phyloP scores from a whole-genome alignment of 2,329 filamentous ascomycete species.

The Apiospora pterosperma region DNA sequence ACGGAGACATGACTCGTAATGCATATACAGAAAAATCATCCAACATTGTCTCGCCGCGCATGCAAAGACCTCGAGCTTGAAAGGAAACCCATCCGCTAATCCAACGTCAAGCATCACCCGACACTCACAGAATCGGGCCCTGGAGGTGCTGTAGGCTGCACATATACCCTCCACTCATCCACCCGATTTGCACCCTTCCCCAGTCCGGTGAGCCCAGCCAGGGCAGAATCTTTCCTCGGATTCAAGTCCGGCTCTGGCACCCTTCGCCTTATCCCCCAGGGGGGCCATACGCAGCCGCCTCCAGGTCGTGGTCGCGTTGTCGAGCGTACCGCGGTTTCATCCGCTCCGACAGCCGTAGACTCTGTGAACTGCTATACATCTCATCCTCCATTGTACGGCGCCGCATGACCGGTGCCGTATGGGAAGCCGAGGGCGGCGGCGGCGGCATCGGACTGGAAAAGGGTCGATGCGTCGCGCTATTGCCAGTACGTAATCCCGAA shows the following conservation, averaged over 20 bases:
- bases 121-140: background rate
- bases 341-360: conserved; percentile 26
- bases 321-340: conserved; percentile 20
- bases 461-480: conserved; percentile 20
- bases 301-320: conserved; percentile 20
- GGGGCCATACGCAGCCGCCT: conserved; percentile 17
- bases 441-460: conserved; percentile 22
- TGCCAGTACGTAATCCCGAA: conserved; percentile 36
- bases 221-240: conserved; percentile 19
- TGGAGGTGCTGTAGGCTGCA: conserved; percentile 12
- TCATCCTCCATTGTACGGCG: conserved; percentile 41
- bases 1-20: background rate
- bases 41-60: background rate
- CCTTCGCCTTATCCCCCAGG: conserved; percentile 18
- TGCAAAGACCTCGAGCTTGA: background rate
- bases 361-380: conserved; percentile 29
- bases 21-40: background rate
- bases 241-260: conserved; percentile 10
- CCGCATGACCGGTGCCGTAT: conserved; percentile 28
- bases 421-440: conserved; percentile 15
- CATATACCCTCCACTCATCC: conserved; percentile 26
- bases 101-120: background rate
- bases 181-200: conserved; percentile 29
- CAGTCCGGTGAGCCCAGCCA: conserved; percentile 27
- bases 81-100: background rate